phyloP scores from a whole-genome alignment of 2,329 filamentous ascomycete genomes.

The Madurella mycetomatis region DNA sequence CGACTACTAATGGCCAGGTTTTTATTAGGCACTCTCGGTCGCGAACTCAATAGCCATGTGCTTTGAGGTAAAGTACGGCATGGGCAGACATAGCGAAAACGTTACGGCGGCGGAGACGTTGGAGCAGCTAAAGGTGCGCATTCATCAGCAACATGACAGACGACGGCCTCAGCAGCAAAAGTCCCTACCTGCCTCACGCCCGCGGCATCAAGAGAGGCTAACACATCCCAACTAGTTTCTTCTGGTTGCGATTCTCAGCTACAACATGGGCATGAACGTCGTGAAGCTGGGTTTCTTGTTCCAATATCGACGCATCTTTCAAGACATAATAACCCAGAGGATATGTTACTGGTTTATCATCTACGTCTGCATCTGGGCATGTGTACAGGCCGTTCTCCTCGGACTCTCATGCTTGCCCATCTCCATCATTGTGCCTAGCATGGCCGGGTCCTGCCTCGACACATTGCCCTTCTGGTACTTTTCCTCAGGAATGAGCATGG shows the following conservation, averaged over 20 bases:
- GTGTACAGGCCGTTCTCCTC: conserved; percentile 26
- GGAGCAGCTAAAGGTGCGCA: conserved; percentile 25
- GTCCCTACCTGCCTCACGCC: too few species aligned
- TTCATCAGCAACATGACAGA: not conserved
- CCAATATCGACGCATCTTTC: conserved; percentile 33
- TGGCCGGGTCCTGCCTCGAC: conserved; percentile 27
- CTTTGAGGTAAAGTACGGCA: conserved; percentile 26
- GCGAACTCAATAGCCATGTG: conserved; percentile 12
- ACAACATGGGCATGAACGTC: conserved; percentile 32
- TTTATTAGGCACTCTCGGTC: conserved; percentile 21
- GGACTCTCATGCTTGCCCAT: conserved; percentile 29
- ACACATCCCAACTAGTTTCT: conserved; percentile 23
- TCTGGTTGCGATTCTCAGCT: conserved; percentile 27
- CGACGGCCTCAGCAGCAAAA: too few species aligned
- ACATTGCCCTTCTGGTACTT: conserved; percentile 32
- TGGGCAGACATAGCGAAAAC: conserved; percentile 26
- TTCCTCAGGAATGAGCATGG: conserved; percentile 28
- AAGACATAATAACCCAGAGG: conserved; percentile 19
- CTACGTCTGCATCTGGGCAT: conserved; percentile 28
- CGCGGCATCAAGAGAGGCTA: not conserved
- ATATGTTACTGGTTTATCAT: conserved; percentile 29
- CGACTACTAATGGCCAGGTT: conserved; percentile 14
- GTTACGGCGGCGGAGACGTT: conserved; percentile 17
- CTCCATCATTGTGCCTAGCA: conserved; percentile 24
- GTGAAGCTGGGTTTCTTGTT: conserved; percentile 32